Base-by-base conservation (phyloP, 2,329 filamentous ascomycete species). In the Elsinoe necatrix region DNA sequence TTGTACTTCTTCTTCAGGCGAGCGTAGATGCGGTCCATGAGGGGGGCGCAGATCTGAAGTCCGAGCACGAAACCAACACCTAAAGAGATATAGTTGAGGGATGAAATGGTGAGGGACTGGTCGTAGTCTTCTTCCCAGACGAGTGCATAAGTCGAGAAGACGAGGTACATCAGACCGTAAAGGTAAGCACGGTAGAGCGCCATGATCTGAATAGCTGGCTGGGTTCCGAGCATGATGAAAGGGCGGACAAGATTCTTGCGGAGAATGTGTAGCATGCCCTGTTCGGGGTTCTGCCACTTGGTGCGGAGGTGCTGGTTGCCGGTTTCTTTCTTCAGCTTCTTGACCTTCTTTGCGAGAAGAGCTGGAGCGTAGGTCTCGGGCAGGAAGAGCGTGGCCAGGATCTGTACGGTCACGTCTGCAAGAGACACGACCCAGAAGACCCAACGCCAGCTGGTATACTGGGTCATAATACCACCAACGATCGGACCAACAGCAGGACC, bases 351-450 rank as follows among this genome's bases (percentile, higher is more conserved):
- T 11, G 72, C 68, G 1, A 87, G 76, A 3, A 89, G 74, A n/a
- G 78, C 79, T 0, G 83, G 82, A 0, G 76, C 77, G 66, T 85
- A 86, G 1, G 83, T 85, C 65, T 86, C 84, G 58, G 75, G 75
- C 1, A 82, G 73, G 56, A 84, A 75, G 62, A 82, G 77, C 37
- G 86, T 84, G 68, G 91, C 89, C 58, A 90, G 68, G 12, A 86
- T 57, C 82, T 86, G 91, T 59, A 86, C 80, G 31, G 83, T 66
- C 12, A 76, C 82, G 39, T 85, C 74, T 21, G 92, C 68, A 64
- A 95, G 93, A 8, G 91, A 75, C 64, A 91, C 87, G 63, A 93
- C 81, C 85, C 86, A 91, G 73, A 92, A 92, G 0, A 92, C 75
- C 87, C 87, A 93, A 62, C 88, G 75, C 89, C 89, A 89, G 0